These are phyloP conservation scores for Trichocladium uniseriatum DNA, from an alignment of 495 filamentous ascomycete species.

Conservation along the genomic window DNA sequence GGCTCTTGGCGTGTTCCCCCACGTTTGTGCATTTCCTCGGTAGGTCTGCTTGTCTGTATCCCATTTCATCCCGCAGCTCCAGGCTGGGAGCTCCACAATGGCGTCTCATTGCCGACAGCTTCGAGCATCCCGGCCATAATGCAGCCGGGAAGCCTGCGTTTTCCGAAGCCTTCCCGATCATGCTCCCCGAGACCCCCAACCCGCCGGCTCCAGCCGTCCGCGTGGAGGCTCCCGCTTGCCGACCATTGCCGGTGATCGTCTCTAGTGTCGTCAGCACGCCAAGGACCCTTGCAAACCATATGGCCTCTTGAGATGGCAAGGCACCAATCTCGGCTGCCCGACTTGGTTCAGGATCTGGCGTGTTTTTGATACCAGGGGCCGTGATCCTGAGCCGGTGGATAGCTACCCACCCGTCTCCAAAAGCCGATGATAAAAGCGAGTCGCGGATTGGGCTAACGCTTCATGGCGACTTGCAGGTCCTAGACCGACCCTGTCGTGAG, in stretches of 20 bases:
- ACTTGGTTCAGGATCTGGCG: background rate
- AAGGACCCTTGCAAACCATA: background rate
- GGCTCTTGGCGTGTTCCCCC: too few relatives aligned
- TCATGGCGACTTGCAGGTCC: background rate
- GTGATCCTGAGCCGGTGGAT: background rate
- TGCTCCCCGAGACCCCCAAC: background rate
- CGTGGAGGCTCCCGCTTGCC: background rate
- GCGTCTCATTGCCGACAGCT: slow-evolving; percentile 5
- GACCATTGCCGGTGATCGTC: background rate
- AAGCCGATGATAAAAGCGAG: slow-evolving; percentile 10
- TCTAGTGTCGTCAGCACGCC: background rate
- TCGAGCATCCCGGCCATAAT: slow-evolving; percentile 2
- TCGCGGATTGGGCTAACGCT: slow-evolving; percentile 10
- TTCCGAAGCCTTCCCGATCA: slow-evolving; percentile 1
- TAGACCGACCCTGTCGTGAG: background rate
- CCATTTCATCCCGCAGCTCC: background rate
- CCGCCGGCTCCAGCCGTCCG: slow-evolving; percentile 2
- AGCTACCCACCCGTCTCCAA: slow-evolving; percentile 3
- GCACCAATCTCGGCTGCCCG: slow-evolving; percentile 5
- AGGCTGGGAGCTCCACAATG: background rate
- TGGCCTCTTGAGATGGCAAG: background rate
- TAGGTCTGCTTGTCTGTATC: background rate
- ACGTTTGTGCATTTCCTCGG: background rate
- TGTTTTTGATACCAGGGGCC: background rate
- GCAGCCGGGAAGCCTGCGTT: slow-evolving; percentile 8